Evolutionary conservation across 1,284 basidiomycete genomes (phyloP).

Genomic region (Marasmius fiardii): DNA sequence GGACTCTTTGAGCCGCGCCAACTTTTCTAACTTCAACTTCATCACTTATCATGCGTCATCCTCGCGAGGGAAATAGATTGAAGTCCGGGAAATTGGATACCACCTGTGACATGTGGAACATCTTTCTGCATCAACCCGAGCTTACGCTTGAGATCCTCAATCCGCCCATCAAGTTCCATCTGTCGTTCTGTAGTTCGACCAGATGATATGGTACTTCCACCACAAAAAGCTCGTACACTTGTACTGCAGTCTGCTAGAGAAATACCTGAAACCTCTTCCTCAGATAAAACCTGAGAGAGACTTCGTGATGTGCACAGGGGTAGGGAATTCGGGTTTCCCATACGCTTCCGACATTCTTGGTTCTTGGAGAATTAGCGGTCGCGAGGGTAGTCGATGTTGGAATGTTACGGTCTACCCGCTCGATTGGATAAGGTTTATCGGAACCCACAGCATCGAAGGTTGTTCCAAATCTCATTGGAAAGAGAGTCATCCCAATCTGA

Average conservation of each 20-base stretch:
- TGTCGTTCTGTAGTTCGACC: slow-evolving; percentile 11
- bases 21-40: slow-evolving; percentile 3
- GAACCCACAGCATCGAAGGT: too few relatives aligned
- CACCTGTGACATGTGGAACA: not conserved
- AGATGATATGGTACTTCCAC: slow-evolving; percentile 8
- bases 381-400: not conserved
- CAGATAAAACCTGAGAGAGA: not conserved
- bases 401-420: not conserved
- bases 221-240: too few relatives aligned
- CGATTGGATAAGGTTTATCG: not conserved
- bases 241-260: not conserved
- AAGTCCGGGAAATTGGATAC: not conserved
- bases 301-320: not conserved
- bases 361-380: not conserved
- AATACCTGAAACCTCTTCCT: too few relatives aligned
- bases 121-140: slow-evolving; percentile 2
- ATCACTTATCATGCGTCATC: slow-evolving; percentile 12
- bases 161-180: slow-evolving; percentile 13
- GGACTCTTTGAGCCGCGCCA: not conserved
- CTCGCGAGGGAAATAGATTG: slow-evolving; percentile 7
- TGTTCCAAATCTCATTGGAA: not conserved
- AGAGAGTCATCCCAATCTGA: not conserved
- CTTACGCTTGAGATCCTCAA: slow-evolving; percentile 9
- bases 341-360: not conserved
- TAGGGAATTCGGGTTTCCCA: not conserved